Evolutionary conservation across 768 basidiomycete species (phyloP), one percentile per base, ranked within the genome.

Genomic region (Symmetrospora coprosmae): DNA sequence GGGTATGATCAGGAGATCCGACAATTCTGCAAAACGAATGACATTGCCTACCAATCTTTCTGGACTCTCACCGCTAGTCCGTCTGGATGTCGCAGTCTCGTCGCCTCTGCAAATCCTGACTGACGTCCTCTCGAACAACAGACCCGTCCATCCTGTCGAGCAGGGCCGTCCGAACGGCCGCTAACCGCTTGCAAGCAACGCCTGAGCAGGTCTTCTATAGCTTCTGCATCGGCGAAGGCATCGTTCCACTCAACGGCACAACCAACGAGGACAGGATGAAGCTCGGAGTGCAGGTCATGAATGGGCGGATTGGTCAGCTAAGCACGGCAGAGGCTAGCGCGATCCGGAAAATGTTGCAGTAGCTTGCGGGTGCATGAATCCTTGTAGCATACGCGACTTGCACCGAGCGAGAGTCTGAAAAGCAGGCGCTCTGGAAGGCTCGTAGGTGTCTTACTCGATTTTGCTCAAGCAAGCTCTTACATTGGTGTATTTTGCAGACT

Each of bases 31-130:
- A 76, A 73, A 65, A 72, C 77, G 53, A 74, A 82, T 49, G 79
- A 72, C 11, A 81, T 85, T 8, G 78, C 81, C 68, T 88, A 87
- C 66, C 85, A 88, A 84, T 87, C 86, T 16, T 88, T 89, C 71
- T 88, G 87, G 87, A 88, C 87, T 23, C 73, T 90, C 23, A 50
- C 61, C 0, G 64, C 55, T 25, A 65, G 58, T 60, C 2, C 48
- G 62, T 52, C 33, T 19, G 16, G n/a, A n/a, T n/a, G n/a, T n/a
- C n/a, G n/a, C n/a, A n/a, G n/a, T 16, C 30, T 37, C 52, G 11
- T 2, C 37, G 21, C 27, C n/a, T 34, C 11, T 23, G 37, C 21
- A 16, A 9, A 17, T 34, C 39, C 41, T 59, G 9, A 50, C 37
- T 34, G 37, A 11, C 11, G n/a, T 30, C 23, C 17, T 9, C 50